Percentiles rank a stretch among this genome's conserved stretches.
These are phyloP conservation scores for Solanum tarijense DNA, from an alignment of 257 asterid species.

Conservation along the genomic window DNA sequence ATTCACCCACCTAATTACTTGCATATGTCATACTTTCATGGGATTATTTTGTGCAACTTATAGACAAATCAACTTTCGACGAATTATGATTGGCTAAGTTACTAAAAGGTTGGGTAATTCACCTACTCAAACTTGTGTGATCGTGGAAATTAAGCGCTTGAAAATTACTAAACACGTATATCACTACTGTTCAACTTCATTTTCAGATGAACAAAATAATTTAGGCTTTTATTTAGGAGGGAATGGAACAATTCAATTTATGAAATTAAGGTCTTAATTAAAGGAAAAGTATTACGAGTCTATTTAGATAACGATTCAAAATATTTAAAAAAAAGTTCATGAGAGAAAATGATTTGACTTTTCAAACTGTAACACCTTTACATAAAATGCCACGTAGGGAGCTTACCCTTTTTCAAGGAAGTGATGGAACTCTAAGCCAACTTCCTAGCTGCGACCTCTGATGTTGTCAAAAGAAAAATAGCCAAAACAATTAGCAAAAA, in stretches of 20 bases:
- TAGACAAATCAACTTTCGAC: background rate
- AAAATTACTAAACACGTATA: no score
- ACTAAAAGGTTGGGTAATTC: background rate
- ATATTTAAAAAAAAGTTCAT: background rate
- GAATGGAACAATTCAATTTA: background rate
- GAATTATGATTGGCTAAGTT: background rate
- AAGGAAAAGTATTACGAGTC: background rate
- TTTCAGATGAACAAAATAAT: no score
- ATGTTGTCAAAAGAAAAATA: background rate
- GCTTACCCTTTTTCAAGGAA: background rate
- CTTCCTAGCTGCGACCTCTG: conserved; percentile 5
- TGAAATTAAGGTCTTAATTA: no score
- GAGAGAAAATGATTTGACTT: background rate
- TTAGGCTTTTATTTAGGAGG: background rate
- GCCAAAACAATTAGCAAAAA: background rate
- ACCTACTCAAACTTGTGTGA: background rate
- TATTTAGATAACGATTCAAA: background rate
- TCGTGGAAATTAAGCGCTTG: background rate
- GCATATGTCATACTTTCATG: background rate
- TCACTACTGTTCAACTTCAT: no score
- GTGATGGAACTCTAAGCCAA: background rate
- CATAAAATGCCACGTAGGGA: background rate
- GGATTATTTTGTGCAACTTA: background rate
- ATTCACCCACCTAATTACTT: no score
- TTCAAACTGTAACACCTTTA: background rate